phyloP scores from a whole-genome alignment of 139 green algal species.

The Microglena sp. region DNA sequence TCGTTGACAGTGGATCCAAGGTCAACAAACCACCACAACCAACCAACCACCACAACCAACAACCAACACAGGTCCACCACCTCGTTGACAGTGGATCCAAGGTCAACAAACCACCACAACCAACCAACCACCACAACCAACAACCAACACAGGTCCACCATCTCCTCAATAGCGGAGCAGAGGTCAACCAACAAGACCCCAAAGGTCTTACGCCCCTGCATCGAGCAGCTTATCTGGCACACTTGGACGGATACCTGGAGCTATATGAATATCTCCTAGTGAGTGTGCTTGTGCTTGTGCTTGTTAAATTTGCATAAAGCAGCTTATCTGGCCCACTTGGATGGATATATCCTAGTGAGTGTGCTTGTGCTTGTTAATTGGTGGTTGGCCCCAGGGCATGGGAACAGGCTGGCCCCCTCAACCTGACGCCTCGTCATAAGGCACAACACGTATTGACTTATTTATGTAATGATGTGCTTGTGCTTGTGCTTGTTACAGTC shows the following conservation, averaged over 20 bases:
- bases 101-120: not conserved
- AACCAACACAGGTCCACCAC: not conserved
- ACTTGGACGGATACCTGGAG: constrained; percentile 86
- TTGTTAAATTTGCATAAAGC: constrained; percentile 90
- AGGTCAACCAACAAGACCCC: constrained; percentile 69
- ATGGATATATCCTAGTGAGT: constrained; percentile 87
- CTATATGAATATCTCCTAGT: constrained; percentile 93
- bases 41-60: not conserved
- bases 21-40: not conserved
- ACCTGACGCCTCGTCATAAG: too few species aligned
- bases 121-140: not conserved
- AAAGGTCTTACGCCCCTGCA: constrained; percentile 81
- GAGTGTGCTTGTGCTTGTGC: constrained; percentile 3
- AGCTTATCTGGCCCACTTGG: constrained; percentile 78
- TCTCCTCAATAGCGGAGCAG: constrained; percentile 75
- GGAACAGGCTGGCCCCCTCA: too few species aligned
- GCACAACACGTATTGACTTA: too few species aligned
- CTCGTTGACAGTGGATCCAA: not conserved
- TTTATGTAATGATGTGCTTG: too few species aligned
- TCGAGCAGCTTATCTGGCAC: constrained; percentile 77
- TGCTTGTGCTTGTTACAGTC: too few species aligned
- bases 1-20: not conserved
- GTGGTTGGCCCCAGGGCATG: too few species aligned
- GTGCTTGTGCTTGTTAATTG: too few species aligned
- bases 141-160: constrained; percentile 63